phyloP scores from a whole-genome alignment of 352 stramenopile genomes.

The Phytophthora constricta region DNA sequence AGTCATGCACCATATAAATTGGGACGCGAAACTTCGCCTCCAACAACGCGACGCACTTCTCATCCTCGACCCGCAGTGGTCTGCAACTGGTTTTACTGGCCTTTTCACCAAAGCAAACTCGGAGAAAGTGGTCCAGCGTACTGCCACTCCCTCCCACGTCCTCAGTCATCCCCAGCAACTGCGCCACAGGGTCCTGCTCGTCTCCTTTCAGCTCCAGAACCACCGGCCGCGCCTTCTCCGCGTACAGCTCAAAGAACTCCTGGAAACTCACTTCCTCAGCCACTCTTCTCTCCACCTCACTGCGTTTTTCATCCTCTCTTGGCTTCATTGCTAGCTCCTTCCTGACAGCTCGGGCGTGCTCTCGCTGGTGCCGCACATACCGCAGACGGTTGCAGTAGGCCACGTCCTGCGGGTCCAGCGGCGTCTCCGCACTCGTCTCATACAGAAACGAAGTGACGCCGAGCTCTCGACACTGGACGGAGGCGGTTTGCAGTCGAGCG shows the following conservation, averaged over 20 bases:
- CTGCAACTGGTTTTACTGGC: conserved; percentile 10
- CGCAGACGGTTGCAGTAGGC: conserved; percentile 56
- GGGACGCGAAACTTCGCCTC: conserved; percentile 56
- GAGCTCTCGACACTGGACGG: conserved; percentile 42
- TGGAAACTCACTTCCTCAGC: conserved; percentile 51
- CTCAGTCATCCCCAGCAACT: conserved; percentile 27
- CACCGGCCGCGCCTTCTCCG: conserved; percentile 39
- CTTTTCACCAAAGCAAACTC: conserved; percentile 29
- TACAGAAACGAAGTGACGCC: conserved; percentile 31
- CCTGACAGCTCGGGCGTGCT: conserved; percentile 39
- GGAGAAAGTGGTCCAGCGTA: conserved; percentile 13
- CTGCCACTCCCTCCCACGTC: conserved; percentile 1
- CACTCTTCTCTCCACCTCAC: conserved; percentile 23
- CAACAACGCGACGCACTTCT: conserved; percentile 43
- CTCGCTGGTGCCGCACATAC: conserved; percentile 56
- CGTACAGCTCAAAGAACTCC: conserved; percentile 71
- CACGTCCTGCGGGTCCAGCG: conserved; percentile 19
- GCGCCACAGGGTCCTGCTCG: conserved; percentile 11
- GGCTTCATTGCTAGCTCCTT: conserved; percentile 21
- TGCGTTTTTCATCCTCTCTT: neutral
- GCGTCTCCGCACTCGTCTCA: conserved; percentile 4
- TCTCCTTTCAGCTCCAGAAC: conserved; percentile 34
- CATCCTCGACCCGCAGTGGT: conserved; percentile 36
- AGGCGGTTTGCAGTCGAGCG: conserved; percentile 38
- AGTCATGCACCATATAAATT: conserved; percentile 65